Evolutionary conservation across 441 rosid species (phyloP).

Genomic region (Cnidoscolus chayamansa): DNA sequence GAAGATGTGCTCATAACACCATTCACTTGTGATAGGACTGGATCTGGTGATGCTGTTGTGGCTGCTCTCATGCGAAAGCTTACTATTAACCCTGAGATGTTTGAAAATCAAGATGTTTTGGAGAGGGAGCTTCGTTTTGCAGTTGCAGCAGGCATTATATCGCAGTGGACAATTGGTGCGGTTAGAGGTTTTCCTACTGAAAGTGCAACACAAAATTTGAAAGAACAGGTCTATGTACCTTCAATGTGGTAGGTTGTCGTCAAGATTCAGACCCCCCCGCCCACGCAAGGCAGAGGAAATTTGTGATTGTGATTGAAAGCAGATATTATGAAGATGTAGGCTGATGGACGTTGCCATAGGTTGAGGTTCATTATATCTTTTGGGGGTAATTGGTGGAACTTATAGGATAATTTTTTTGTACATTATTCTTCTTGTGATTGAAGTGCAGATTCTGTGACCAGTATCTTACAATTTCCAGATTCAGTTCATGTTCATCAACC

Average conservation of each 20-base stretch:
- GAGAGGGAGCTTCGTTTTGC: slow-evolving; percentile 87
- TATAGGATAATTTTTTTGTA: neutral
- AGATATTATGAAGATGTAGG: neutral
- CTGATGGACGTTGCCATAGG: neutral
- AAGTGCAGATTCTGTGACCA: slow-evolving; percentile 1
- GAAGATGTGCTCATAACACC: slow-evolving; percentile 90
- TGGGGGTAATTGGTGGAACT: neutral
- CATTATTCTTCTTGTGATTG: slow-evolving; percentile 8
- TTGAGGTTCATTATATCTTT: no score
- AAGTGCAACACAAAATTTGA: slow-evolving; percentile 81
- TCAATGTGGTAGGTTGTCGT: slow-evolving; percentile 66
- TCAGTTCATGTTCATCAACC: neutral
- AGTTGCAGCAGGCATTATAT: slow-evolving; percentile 77
- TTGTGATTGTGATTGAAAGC: neutral
- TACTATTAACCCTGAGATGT: slow-evolving; percentile 69
- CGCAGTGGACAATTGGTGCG: slow-evolving; percentile 94
- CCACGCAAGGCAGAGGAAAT: neutral
- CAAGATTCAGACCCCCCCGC: neutral
- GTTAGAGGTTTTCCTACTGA: slow-evolving; percentile 92
- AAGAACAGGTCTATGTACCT: slow-evolving; percentile 86
- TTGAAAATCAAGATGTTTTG: slow-evolving; percentile 60
- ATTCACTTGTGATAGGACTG: slow-evolving; percentile 85
- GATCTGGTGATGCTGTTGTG: slow-evolving; percentile 92
- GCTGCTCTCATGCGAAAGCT: slow-evolving; percentile 81
- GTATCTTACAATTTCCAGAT: no score